Evolutionary conservation across 2,329 filamentous ascomycete genomes (phyloP), one percentile per base, ranked within the genome.

Genomic region (Phialophora macrospora): DNA sequence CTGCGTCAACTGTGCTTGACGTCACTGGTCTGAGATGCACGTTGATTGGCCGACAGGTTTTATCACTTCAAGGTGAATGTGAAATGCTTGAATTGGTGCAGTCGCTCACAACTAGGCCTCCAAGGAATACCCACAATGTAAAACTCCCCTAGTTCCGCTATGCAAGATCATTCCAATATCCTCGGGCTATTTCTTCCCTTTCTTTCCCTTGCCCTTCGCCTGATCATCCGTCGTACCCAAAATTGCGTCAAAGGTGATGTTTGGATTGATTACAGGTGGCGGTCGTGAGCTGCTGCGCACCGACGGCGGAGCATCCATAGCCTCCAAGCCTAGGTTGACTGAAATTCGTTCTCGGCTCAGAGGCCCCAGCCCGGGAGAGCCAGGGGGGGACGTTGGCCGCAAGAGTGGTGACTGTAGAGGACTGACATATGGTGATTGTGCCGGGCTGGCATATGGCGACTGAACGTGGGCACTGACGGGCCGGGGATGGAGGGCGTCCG

Each of bases 181-280:
- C 1, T n/a, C 3, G 30, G 8, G 26, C 65, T 52, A 65, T 30
- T 67, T 67, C 62, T 67, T 69, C 12, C 62, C 60, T 55, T 73
- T 75, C 68, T 74, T 75, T 22, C 57, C 64, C 52, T 73, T 74
- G 34, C 78, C 76, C 70, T 78, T 78, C 14, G 49, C 24, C 57
- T 71, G 73, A 75, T 77, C 68, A 75, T 74, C 52, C n/a, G n/a
- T 73, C 72, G 22, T 75, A 64, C 75, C 78, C 57, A 83, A 70
- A 61, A 83, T 83, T 58, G 80, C 78, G 66, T 82, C 81, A 67
- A 83, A 83, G 60, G 79, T 82, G 75, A 82, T 79, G 59, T 79
- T 79, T 9, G 81, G 81, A 67, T 83, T 82, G 69, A 79, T 76
- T 7, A 28, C 20, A 58, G 76, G 78, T 9, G 76, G 72, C 1